These are phyloP conservation scores for Arthrobotrys conoides DNA, from an alignment of 2,329 filamentous ascomycete species.

Conservation along the genomic window DNA sequence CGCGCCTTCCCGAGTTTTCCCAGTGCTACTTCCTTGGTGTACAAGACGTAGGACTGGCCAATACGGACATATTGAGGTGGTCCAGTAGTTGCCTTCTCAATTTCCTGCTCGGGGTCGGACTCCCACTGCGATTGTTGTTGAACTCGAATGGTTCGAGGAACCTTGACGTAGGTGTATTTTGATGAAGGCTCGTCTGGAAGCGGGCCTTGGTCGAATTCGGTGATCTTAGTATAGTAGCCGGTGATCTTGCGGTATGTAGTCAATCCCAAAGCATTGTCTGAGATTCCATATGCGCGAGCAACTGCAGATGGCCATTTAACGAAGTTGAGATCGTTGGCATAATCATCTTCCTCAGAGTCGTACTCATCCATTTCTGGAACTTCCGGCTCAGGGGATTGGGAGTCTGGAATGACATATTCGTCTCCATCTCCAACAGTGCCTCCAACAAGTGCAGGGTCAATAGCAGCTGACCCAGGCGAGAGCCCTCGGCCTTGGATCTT, in stretches of 20 bases:
- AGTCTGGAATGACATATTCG: constrained; percentile 55
- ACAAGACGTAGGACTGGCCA: constrained; percentile 56
- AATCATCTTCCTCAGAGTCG: constrained; percentile 58
- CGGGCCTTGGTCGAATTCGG: constrained; percentile 55
- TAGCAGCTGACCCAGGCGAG: constrained; percentile 48
- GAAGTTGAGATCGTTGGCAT: constrained; percentile 59
- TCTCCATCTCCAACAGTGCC: constrained; percentile 41
- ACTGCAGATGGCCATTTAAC: constrained; percentile 58
- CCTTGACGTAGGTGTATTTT: constrained; percentile 58
- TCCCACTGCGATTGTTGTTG: constrained; percentile 60
- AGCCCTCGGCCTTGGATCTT: constrained; percentile 44
- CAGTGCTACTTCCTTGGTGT: constrained; percentile 57
- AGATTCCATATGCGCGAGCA: constrained; percentile 58
- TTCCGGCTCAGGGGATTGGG: constrained; percentile 57
- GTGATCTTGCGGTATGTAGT: constrained; percentile 55
- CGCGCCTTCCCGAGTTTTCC: constrained; percentile 54
- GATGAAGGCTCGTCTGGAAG: constrained; percentile 57
- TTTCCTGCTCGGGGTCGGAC: constrained; percentile 55
- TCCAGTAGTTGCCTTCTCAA: constrained; percentile 50
- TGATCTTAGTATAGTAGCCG: constrained; percentile 58
- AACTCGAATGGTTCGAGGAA: constrained; percentile 53
- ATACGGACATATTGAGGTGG: constrained; percentile 58
- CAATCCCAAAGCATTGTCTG: constrained; percentile 36
- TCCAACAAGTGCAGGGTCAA: constrained; percentile 53
- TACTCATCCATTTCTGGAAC: constrained; percentile 52